Conservation (phyloP, 805 yeast species). For the Martiniozyma abietophila region DNA sequence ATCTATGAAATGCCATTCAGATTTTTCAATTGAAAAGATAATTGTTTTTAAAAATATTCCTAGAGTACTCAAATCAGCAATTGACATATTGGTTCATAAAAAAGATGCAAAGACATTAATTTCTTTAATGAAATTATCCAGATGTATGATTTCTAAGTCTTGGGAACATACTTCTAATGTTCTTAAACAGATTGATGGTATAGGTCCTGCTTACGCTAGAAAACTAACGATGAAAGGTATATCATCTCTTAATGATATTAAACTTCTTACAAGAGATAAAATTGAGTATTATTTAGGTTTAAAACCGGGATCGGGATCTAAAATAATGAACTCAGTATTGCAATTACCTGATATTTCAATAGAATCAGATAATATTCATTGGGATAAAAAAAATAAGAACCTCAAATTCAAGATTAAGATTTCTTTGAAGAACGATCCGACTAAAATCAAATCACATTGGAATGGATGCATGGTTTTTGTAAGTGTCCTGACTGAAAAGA, state of each 20-base stretch:
- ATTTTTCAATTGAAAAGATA: slow-evolving; percentile 36
- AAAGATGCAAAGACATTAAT: slow-evolving; percentile 34
- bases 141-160: slow-evolving; percentile 35
- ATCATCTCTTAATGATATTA: slow-evolving; percentile 24
- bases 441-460: slow-evolving; percentile 10
- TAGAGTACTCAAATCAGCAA: slow-evolving; percentile 34
- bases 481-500: slow-evolving; percentile 10
- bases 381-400: slow-evolving; percentile 14
- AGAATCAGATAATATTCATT: slow-evolving; percentile 11
- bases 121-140: slow-evolving; percentile 28
- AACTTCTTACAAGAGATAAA: slow-evolving; percentile 22
- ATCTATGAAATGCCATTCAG: slow-evolving; percentile 28
- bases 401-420: slow-evolving; percentile 28
- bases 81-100: slow-evolving; percentile 34
- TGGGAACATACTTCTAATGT: slow-evolving; percentile 43
- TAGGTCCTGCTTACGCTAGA: slow-evolving; percentile 34
- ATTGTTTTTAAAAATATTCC: slow-evolving; percentile 33
- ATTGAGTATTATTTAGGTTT: slow-evolving; percentile 34
- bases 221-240: slow-evolving; percentile 31
- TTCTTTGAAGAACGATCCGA: slow-evolving; percentile 17
- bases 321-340: slow-evolving; percentile 26
- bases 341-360: slow-evolving; percentile 31
- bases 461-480: slow-evolving; percentile 10
- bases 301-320: slow-evolving; percentile 32
- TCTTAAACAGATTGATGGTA: slow-evolving; percentile 38